A percentile compares a stretch with the other conserved stretches of the same genome.
phyloP scores from a whole-genome alignment of 106 monocot species.

The Allium cepa region DNA sequence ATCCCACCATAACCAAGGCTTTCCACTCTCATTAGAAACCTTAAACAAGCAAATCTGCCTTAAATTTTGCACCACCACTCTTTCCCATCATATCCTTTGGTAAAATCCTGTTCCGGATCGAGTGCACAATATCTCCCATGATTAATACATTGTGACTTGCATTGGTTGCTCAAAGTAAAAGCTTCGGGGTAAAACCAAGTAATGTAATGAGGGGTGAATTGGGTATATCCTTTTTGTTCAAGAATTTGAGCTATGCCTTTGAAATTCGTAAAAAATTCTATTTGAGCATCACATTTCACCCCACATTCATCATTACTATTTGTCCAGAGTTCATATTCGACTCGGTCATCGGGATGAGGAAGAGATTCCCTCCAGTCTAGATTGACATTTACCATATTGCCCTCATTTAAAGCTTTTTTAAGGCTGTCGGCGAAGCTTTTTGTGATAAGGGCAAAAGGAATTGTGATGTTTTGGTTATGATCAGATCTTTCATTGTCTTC shows the following conservation, averaged over 20 bases:
- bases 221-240: constrained; percentile 64
- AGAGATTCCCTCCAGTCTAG: constrained; percentile 82
- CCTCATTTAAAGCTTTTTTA: constrained; percentile 49
- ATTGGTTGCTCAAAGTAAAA: constrained; percentile 65
- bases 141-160: constrained; percentile 88
- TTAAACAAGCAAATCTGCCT: constrained; percentile 67
- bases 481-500: constrained; percentile 21
- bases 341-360: constrained; percentile 79
- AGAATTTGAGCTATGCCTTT: constrained; percentile 72
- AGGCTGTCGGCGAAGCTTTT: constrained; percentile 48
- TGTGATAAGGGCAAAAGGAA: constrained; percentile 39
- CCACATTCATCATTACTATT: constrained; percentile 88
- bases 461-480: constrained; percentile 27
- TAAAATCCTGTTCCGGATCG: constrained; percentile 75
- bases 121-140: constrained; percentile 79
- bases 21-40: constrained; percentile 58
- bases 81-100: constrained; percentile 67
- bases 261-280: constrained; percentile 70
- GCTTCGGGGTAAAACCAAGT: constrained; percentile 82
- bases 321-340: constrained; percentile 83
- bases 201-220: constrained; percentile 79
- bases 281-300: constrained; percentile 66
- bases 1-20: constrained; percentile 92
- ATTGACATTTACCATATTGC: constrained; percentile 55
- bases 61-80: constrained; percentile 75